Percentiles rank a stretch among this genome's conserved stretches.
Conservation (phyloP, 306 rosid genomes). For the Casuarina equisetifolia region DNA sequence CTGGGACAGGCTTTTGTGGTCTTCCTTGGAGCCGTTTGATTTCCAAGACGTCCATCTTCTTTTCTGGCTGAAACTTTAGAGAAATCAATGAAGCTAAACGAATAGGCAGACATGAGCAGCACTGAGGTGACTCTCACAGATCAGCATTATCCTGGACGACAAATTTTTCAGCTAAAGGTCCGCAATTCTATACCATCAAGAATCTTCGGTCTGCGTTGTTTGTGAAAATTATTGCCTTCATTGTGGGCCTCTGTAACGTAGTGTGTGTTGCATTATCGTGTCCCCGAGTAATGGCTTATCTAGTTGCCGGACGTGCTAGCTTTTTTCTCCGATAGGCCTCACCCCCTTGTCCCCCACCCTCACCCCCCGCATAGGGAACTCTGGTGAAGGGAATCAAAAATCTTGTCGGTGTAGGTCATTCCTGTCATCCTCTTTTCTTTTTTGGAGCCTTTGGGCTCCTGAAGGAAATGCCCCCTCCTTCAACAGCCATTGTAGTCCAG, state of each 20-base stretch:
- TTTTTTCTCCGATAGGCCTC: neutral
- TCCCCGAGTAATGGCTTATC: constrained; percentile 13
- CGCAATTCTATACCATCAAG: constrained; percentile 1
- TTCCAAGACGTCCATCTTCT: neutral
- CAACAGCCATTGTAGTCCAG: neutral
- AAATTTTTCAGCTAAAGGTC: neutral
- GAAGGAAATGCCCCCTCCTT: neutral
- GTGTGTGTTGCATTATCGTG: constrained; percentile 2
- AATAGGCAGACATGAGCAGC: constrained; percentile 12
- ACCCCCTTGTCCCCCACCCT: neutral
- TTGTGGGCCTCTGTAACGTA: constrained; percentile 9
- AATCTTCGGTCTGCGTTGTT: neutral
- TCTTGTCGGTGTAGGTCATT: neutral
- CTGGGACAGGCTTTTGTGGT: neutral
- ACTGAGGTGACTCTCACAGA: constrained; percentile 22
- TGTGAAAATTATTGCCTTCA: constrained; percentile 7
- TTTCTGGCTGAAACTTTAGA: neutral
- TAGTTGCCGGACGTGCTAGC: neutral
- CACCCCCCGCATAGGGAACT: neutral
- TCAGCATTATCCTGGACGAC: neutral
- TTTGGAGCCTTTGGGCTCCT: neutral
- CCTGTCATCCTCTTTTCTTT: neutral
- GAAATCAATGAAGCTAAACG: neutral
- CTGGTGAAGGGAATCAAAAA: neutral
- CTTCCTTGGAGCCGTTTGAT: neutral